Percentiles rank a stretch among this genome's conserved stretches.
phyloP scores from a whole-genome alignment of 2,329 filamentous ascomycete species.

The Aspergillus carbonarius region DNA sequence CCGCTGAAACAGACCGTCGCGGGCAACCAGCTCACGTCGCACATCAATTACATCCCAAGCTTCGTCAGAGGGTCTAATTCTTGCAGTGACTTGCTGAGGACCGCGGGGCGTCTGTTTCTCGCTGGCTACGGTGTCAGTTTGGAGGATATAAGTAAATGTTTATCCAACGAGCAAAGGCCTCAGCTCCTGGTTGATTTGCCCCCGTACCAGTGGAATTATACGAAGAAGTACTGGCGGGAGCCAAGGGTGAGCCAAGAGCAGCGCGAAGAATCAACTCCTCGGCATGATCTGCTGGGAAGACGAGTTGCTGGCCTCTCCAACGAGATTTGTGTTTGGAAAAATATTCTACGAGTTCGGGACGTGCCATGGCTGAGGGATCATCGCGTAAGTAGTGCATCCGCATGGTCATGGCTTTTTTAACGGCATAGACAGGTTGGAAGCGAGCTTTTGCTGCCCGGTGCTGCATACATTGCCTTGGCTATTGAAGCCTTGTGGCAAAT shows the following conservation, averaged over 20 bases:
- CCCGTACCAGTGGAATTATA: not conserved
- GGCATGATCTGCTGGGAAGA: not conserved
- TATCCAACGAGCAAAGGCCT: not conserved
- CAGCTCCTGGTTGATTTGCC: not conserved
- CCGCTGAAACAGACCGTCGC: not conserved
- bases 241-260: not conserved
- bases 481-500: not conserved
- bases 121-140: not conserved
- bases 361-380: not conserved
- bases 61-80: not conserved
- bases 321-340: not conserved
- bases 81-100: not conserved
- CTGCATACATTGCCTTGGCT: not conserved
- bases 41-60: not conserved
- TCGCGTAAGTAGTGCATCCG: not conserved
- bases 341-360: not conserved
- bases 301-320: not conserved
- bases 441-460: not conserved
- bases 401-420: not conserved
- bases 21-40: not conserved
- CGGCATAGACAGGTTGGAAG: not conserved
- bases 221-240: not conserved
- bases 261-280: not conserved
- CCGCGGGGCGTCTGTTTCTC: not conserved
- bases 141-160: not conserved